Evolutionary conservation across 441 rosid species (phyloP).

Genomic region (Geranium incanum): DNA sequence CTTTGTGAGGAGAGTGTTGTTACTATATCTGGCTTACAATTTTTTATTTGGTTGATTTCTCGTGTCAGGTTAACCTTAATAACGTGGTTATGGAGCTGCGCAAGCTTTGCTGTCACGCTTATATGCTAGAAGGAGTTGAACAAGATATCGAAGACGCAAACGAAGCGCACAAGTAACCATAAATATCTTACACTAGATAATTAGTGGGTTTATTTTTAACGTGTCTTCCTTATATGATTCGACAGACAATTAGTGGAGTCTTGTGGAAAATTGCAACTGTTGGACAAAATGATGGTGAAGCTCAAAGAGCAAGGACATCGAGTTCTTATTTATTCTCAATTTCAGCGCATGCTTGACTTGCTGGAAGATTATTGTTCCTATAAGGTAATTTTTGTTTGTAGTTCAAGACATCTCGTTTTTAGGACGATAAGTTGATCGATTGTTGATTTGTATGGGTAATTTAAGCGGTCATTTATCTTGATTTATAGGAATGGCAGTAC

Average conservation of each 20-base stretch:
- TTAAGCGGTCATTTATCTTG: slow-evolving; percentile 10
- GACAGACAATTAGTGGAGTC: slow-evolving; percentile 75
- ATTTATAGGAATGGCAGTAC: slow-evolving; percentile 70
- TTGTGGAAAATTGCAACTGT: slow-evolving; percentile 79
- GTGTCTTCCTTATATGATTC: not conserved
- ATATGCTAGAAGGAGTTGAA: slow-evolving; percentile 92
- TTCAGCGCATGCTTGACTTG: slow-evolving; percentile 96
- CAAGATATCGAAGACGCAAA: slow-evolving; percentile 55
- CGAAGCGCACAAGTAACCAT: slow-evolving; percentile 66
- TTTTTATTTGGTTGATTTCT: slow-evolving; percentile 22
- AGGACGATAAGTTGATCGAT: too few relatives aligned
- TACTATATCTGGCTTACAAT: not conserved
- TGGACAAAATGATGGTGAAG: slow-evolving; percentile 96
- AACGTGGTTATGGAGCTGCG: slow-evolving; percentile 98
- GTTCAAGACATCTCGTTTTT: not conserved
- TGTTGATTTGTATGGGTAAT: not conserved
- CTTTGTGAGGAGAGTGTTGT: not conserved
- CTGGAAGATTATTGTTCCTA: slow-evolving; percentile 83
- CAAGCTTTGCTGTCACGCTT: slow-evolving; percentile 98
- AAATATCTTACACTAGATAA: slow-evolving; percentile 5
- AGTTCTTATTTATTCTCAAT: slow-evolving; percentile 93
- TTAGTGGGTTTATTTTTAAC: not conserved
- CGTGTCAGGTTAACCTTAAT: slow-evolving; percentile 69
- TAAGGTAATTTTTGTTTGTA: slow-evolving; percentile 41
- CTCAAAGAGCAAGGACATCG: slow-evolving; percentile 95